Base-by-base conservation (phyloP, 208 protist species). In the Wallacemonas sp. region DNA sequence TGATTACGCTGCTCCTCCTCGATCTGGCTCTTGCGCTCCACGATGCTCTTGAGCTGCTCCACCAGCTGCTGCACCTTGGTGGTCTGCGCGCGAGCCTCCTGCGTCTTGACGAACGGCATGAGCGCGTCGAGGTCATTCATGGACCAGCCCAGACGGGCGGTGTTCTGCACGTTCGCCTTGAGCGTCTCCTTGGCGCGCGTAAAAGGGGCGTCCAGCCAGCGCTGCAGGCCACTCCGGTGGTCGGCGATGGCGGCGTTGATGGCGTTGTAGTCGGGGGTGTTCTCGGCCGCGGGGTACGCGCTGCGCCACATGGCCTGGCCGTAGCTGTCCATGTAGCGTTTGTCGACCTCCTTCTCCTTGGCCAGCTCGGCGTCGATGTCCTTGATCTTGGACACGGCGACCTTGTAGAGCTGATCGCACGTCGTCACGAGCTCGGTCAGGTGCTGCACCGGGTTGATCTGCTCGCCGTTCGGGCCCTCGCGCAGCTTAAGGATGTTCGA, bases 301-400 rank as follows among this genome's bases (percentile, higher is more conserved):
- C 67, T 61, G 17, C 81, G 83, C 87, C 90, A 93, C 78, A 93
- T 94, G 38, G 80, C 73, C 52, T 89, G 83, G 17, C 90, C 90
- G 61, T 95, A 95, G 29, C 75, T 61, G 27, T 81, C 64, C 1
- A 78, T 14, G 60, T 85, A 91, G 19, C 49, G 66, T 30, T 32
- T 70, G 61, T 93, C 85, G 32, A 56, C 57, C 58, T 74, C 69
- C 61, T 74, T 68, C 63, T 93, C 85, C 58, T 72, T 76, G 47
- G 76, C 75, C 41, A 92, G 66, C 65, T 87, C 76, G 34, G 48
- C 65, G 48, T 78, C 68, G 21, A 92, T 65, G 34, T 92, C 80
- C 47, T 80, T 54, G n/a, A 93, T 47, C 71, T 87, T 87, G 36
- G 30, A 63, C 11, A 76, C 72, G 8, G 66, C 58, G 17, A 75